Percentiles rank a stretch among this genome's conserved stretches.
Evolutionary conservation across 2,329 filamentous ascomycete species (phyloP).

Genomic region (Fusarium annulatum): DNA sequence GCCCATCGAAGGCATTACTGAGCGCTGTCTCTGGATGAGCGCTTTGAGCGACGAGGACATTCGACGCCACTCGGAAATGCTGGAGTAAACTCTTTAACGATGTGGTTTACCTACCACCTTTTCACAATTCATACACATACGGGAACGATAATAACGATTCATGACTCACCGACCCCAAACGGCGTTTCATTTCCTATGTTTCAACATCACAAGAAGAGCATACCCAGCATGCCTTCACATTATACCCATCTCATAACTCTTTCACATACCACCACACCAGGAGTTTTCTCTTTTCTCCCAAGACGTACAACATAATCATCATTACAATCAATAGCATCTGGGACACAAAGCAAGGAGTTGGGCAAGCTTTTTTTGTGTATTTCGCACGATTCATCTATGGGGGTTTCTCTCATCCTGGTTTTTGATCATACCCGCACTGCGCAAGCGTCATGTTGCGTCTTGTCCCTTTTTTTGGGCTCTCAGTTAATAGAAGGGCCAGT

Average conservation of each 20-base stretch:
- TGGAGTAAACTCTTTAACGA: conserved; percentile 52
- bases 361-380: conserved; percentile 33
- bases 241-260: conserved; percentile 27
- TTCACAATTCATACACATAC: conserved; percentile 8
- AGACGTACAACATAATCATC: conserved; percentile 25
- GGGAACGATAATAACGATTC: conserved; percentile 32
- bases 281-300: conserved; percentile 4
- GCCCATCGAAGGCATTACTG: conserved; percentile 80
- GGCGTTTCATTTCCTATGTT: conserved; percentile 34
- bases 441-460: conserved; percentile 8
- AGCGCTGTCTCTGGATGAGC: conserved; percentile 87
- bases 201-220: conserved; percentile 35
- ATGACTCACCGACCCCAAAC: conserved; percentile 35
- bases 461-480: conserved; percentile 15
- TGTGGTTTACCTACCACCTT: neutral
- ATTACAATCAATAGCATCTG: conserved; percentile 37
- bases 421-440: conserved; percentile 35
- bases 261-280: conserved; percentile 1
- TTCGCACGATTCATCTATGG: conserved; percentile 25
- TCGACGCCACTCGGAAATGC: conserved; percentile 60
- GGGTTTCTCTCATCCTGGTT: conserved; percentile 24
- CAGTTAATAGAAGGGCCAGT: conserved; percentile 4
- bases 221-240: conserved; percentile 34
- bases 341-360: conserved; percentile 44
- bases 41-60: conserved; percentile 83